Conservation (phyloP, 495 filamentous ascomycete species). For the Articulospora tetracladia region DNA sequence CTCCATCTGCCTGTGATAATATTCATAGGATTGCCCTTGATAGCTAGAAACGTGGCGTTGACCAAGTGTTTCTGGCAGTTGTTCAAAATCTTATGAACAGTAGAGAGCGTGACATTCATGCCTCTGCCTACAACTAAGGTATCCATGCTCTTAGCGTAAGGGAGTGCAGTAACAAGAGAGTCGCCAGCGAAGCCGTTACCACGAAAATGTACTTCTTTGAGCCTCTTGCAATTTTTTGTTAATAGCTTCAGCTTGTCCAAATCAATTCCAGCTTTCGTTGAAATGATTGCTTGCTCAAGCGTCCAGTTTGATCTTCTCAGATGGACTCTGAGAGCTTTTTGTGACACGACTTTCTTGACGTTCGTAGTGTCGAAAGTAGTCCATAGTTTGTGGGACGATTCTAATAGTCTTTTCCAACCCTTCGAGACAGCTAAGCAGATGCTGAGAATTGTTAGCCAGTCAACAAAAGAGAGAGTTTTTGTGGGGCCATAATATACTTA, state of each 20-base stretch:
- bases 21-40: constrained; percentile 3
- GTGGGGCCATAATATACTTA: constrained; percentile 5
- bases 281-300: constrained; percentile 20
- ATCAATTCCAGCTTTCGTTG: constrained; percentile 12
- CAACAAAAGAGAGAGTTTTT: background rate
- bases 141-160: constrained; percentile 13
- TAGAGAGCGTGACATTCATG: constrained; percentile 7
- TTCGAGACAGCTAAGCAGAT: constrained; percentile 24
- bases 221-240: constrained; percentile 15
- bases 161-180: constrained; percentile 14
- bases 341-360: constrained; percentile 1
- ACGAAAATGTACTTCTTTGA: constrained; percentile 15
- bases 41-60: constrained; percentile 8
- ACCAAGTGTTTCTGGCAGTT: constrained; percentile 10
- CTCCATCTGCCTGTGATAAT: constrained; percentile 6
- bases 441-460: constrained; percentile 4
- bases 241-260: constrained; percentile 8
- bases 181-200: constrained; percentile 18
- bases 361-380: constrained; percentile 19
- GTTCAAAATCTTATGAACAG: constrained; percentile 11
- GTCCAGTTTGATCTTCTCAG: constrained; percentile 25
- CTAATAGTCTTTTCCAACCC: constrained; percentile 24
- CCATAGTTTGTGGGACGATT: constrained; percentile 22
- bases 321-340: constrained; percentile 16
- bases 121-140: constrained; percentile 11